Base-by-base conservation (phyloP, 192 early-diverging fungal genomes). In the Backusella luteola region DNA sequence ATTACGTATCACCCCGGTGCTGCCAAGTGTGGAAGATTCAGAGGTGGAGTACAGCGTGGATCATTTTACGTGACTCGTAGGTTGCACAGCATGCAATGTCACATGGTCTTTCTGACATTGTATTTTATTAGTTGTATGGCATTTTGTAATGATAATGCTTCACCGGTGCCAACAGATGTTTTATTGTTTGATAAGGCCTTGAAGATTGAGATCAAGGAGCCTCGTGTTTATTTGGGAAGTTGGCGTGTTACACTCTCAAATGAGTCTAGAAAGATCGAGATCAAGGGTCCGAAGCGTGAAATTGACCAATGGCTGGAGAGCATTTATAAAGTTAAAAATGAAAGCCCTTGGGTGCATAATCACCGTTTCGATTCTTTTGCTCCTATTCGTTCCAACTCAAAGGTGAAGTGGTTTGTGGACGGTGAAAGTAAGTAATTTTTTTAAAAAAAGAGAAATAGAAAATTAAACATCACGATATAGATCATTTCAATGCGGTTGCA, bases 311-410 rank as follows among this genome's bases (percentile, higher is more conserved):
- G 90, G 88, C 83, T 87, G 69, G 82, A 89, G 14, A 85, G 86
- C 67, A 85, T 94, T 35, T 46, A 76, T n/a, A 86, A 85, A 46
- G 89, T 94, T 77, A 83, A 88, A 67, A 75, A 72, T 15, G 80
- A 85, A 12, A 90, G 88, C 67, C 89, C 90, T 12, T 93, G 90
- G 90, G 86, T 90, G 12, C 77, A 82, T 70, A 79, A 83, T 38
- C 92, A 92, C 77, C 88, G 91, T 4, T 92, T 88, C 36, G 85
- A 84, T 21, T 89, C 89, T 6, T 94, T 93, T 88, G 91, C 93
- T 49, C 93, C 93, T n/a, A 85, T 91, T 49, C 85, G 93, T 26
- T 71, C 87, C 29, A 71, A 84, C 66, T 85, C 84, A 74, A 90
- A 88, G 59, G 87, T 90, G 9, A 86, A 87, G 67, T 93, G 90